A percentile compares a stretch with the other conserved stretches of the same genome.
These are phyloP conservation scores for Gyromitra esculenta DNA, from an alignment of 2,329 filamentous ascomycete genomes.

Conservation along the genomic window DNA sequence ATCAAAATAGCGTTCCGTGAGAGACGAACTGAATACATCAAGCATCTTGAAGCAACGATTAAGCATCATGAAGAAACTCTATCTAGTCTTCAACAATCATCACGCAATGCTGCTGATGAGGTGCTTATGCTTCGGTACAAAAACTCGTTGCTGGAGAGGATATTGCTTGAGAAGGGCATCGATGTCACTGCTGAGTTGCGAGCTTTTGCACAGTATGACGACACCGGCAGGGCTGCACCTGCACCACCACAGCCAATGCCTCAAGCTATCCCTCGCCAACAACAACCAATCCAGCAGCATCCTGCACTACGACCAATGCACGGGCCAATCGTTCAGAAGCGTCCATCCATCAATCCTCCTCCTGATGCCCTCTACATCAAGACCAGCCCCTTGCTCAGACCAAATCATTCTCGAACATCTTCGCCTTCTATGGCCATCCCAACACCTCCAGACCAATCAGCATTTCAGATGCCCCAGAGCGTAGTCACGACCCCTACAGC, in stretches of 20 bases:
- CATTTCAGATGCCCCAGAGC: slow-evolving; percentile 59
- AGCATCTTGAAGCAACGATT: slow-evolving; percentile 96
- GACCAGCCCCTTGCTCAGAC: slow-evolving; percentile 52
- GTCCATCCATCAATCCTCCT: slow-evolving; percentile 49
- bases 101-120: slow-evolving; percentile 93
- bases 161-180: slow-evolving; percentile 96
- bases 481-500: slow-evolving; percentile 62
- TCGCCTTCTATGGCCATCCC: slow-evolving; percentile 55
- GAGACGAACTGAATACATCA: slow-evolving; percentile 97
- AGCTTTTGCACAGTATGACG: slow-evolving; percentile 88
- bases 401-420: slow-evolving; percentile 50
- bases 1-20: slow-evolving; percentile 76
- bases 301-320: slow-evolving; percentile 53
- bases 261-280: slow-evolving; percentile 78
- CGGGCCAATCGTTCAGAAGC: slow-evolving; percentile 49
- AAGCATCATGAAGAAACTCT: slow-evolving; percentile 95
- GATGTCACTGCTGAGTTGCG: slow-evolving; percentile 96
- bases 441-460: slow-evolving; percentile 57
- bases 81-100: slow-evolving; percentile 90
- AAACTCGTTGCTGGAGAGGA: slow-evolving; percentile 93
- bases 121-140: slow-evolving; percentile 98
- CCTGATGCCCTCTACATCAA: slow-evolving; percentile 55
- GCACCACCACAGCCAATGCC: slow-evolving; percentile 75
- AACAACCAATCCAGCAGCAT: slow-evolving; percentile 74
- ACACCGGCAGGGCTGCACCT: slow-evolving; percentile 74